Percentiles rank a stretch among this genome's conserved stretches.
These are phyloP conservation scores for Cryphonectria carpinicola DNA, from an alignment of 2,329 filamentous ascomycete genomes.

Conservation along the genomic window DNA sequence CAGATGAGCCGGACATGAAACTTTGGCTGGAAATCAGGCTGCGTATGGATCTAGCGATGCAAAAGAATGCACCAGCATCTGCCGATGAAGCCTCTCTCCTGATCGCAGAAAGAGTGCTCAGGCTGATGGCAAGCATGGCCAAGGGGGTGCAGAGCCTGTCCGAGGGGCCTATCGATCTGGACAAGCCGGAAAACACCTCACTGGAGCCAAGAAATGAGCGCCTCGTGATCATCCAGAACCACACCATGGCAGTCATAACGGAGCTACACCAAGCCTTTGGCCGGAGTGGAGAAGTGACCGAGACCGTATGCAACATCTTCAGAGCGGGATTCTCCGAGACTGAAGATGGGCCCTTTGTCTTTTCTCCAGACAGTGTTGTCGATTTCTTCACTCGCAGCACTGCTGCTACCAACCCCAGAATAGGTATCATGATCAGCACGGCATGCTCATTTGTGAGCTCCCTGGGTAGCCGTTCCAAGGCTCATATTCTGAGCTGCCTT, in stretches of 20 bases:
- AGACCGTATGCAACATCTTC: conserved; percentile 72
- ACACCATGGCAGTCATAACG: conserved; percentile 52
- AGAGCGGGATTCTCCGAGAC: conserved; percentile 76
- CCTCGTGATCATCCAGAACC: conserved; percentile 46
- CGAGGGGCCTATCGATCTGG: conserved; percentile 70
- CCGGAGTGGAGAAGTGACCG: conserved; percentile 68
- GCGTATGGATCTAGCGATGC: conserved; percentile 18
- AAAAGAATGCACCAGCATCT: conserved; percentile 30
- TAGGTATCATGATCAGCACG: conserved; percentile 72
- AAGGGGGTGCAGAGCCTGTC: conserved; percentile 71
- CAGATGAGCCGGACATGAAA: conserved; percentile 32
- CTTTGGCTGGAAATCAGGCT: conserved; percentile 27
- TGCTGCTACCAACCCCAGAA: conserved; percentile 59
- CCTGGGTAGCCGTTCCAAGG: conserved; percentile 49
- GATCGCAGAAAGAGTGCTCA: conserved; percentile 59
- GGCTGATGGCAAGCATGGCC: conserved; percentile 71
- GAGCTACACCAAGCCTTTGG: conserved; percentile 58
- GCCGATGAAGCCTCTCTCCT: conserved; percentile 52
- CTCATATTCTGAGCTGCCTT: conserved; percentile 53
- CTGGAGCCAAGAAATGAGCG: conserved; percentile 31
- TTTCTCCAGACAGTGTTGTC: conserved; percentile 68
- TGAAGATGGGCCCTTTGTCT: conserved; percentile 76
- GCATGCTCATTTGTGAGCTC: conserved; percentile 72
- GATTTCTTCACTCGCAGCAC: conserved; percentile 65
- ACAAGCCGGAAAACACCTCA: conserved; percentile 43